Conservation (phyloP, 2,329 filamentous ascomycete genomes). For the Sporothrix variecibatus region DNA sequence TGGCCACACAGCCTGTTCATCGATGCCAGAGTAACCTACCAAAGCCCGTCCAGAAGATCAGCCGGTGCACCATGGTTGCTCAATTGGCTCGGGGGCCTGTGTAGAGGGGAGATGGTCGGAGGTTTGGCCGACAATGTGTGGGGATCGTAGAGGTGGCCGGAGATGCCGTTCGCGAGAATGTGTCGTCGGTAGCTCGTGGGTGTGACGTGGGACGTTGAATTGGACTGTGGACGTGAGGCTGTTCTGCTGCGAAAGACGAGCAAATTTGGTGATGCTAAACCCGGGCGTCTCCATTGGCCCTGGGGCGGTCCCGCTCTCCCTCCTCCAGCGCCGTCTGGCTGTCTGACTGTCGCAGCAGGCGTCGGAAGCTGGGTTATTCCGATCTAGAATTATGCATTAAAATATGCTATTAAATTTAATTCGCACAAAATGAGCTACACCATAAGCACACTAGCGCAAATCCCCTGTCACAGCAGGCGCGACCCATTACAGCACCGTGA, state of each 20-base stretch:
- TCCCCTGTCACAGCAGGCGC: neutral
- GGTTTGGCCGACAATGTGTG: neutral
- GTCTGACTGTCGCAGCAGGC: neutral
- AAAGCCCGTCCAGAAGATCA: constrained; percentile 88
- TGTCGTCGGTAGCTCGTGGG: constrained; percentile 1
- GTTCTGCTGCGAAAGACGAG: neutral
- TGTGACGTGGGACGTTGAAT: neutral
- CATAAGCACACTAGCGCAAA: neutral
- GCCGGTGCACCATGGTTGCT: constrained; percentile 59
- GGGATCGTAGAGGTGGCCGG: neutral
- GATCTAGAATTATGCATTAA: neutral
- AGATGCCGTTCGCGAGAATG: neutral
- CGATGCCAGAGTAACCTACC: constrained; percentile 58
- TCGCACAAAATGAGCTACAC: neutral
- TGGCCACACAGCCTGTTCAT: neutral
- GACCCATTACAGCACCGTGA: neutral
- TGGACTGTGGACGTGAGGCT: constrained; percentile 14
- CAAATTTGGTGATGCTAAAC: constrained; percentile 31
- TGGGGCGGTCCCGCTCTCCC: neutral
- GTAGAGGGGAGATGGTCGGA: neutral
- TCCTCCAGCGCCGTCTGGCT: neutral
- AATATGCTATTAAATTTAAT: neutral
- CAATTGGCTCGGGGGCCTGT: neutral
- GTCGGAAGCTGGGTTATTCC: constrained; percentile 21
- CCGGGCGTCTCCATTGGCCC: constrained; percentile 28